Percentiles rank a stretch among this genome's conserved stretches.
Conservation (phyloP, 352 stramenopile species). For the Phytophthora uliginosa region DNA sequence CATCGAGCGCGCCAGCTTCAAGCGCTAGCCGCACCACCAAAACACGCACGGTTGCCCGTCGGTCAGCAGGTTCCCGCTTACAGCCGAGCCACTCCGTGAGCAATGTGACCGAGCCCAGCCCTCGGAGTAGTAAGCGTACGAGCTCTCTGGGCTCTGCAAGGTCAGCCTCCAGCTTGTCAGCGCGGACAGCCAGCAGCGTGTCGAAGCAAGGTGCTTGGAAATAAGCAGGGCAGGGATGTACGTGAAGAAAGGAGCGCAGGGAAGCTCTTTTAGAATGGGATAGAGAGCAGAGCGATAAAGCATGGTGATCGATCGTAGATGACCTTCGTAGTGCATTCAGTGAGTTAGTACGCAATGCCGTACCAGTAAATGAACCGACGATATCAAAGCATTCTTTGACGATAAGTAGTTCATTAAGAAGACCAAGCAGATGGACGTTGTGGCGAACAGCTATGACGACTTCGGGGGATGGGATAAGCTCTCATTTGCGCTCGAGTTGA, state of each 20-base stretch:
- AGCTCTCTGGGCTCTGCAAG: conserved; percentile 31
- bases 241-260: conserved; percentile 10
- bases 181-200: conserved; percentile 21
- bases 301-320: conserved; percentile 46
- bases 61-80: conserved; percentile 28
- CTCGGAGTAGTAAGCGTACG: conserved; percentile 29
- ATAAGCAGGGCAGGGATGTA: conserved; percentile 18
- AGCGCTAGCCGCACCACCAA: conserved; percentile 29
- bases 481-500: conserved; percentile 19
- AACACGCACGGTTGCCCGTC: conserved; percentile 15
- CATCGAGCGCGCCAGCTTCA: conserved; percentile 11
- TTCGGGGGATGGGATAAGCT: conserved; percentile 13
- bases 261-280: conserved; percentile 28
- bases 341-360: conserved; percentile 19
- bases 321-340: conserved; percentile 23
- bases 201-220: conserved; percentile 39
- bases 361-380: not conserved
- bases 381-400: conserved; percentile 13
- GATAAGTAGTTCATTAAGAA: not conserved
- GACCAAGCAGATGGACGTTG: not conserved
- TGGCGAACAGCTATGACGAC: conserved; percentile 27
- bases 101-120: conserved; percentile 30
- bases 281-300: conserved; percentile 2
- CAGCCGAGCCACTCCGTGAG: conserved; percentile 23
- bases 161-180: conserved; percentile 14